A percentile compares a stretch with the other conserved stretches of the same genome.
These are phyloP conservation scores for Ophiocordyceps camponoti-leonardi DNA, from an alignment of 2,329 filamentous ascomycete genomes.

Conservation along the genomic window DNA sequence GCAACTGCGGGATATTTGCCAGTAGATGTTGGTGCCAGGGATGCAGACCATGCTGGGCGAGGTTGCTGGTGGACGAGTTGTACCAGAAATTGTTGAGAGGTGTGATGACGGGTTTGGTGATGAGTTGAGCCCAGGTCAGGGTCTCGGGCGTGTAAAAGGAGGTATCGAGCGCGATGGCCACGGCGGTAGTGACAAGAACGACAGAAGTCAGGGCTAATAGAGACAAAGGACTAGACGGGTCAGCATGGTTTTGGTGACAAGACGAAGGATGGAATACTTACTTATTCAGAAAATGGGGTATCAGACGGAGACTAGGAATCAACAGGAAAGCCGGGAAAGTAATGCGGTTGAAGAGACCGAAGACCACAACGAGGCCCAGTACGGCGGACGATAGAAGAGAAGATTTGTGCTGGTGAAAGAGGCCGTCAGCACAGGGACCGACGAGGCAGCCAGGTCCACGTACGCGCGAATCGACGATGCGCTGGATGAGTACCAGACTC, in stretches of 20 bases:
- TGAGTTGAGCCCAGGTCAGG: constrained; percentile 46
- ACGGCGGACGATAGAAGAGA: constrained; percentile 60
- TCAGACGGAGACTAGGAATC: constrained; percentile 63
- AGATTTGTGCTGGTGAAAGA: constrained; percentile 42
- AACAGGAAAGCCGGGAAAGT: constrained; percentile 90
- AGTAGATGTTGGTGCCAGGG: constrained; percentile 63
- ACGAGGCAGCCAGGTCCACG: constrained; percentile 7
- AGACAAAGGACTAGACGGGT: constrained; percentile 31
- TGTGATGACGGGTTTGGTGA: constrained; percentile 51
- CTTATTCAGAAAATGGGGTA: constrained; percentile 75
- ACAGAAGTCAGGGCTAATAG: constrained; percentile 47
- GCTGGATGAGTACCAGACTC: constrained; percentile 80
- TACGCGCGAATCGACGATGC: constrained; percentile 68
- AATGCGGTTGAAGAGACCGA: constrained; percentile 89
- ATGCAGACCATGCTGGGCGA: constrained; percentile 60
- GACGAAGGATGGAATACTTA: constrained; percentile 22
- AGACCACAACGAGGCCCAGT: constrained; percentile 65
- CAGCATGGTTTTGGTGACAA: constrained; percentile 2
- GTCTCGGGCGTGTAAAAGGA: constrained; percentile 56
- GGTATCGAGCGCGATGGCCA: constrained; percentile 73
- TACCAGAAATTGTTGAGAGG: constrained; percentile 65
- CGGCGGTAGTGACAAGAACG: constrained; percentile 46
- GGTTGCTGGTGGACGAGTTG: constrained; percentile 52
- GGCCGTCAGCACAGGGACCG: constrained; percentile 8
- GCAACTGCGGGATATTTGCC: constrained; percentile 50